These are phyloP conservation scores for Xylaria palmicola DNA, from an alignment of 495 filamentous ascomycete species.

Conservation along the genomic window DNA sequence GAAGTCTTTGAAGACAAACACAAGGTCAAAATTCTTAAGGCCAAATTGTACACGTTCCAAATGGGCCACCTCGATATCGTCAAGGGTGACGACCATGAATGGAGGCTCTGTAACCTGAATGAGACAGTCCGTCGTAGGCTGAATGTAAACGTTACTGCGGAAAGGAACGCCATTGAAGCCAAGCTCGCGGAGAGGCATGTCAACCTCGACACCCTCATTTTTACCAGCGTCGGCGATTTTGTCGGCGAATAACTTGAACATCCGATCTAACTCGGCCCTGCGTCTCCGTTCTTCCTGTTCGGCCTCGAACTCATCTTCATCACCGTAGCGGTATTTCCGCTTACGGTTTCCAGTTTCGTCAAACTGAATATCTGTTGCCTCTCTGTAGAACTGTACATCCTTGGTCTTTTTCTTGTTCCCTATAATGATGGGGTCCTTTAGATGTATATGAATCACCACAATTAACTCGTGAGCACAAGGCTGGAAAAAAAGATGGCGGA, in stretches of 20 bases:
- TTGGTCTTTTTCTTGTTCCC: constrained; percentile 96
- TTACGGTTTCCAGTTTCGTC: constrained; percentile 98
- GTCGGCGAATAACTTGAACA: constrained; percentile 96
- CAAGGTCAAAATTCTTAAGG: constrained; percentile 98
- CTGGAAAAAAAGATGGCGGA: constrained; percentile 98
- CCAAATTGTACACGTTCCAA: constrained; percentile 97
- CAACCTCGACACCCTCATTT: constrained; percentile 79
- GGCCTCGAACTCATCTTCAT: constrained; percentile 98
- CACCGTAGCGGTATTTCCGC: constrained; percentile 96
- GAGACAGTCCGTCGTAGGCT: constrained; percentile 96
- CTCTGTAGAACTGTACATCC: constrained; percentile 97
- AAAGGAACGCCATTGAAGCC: constrained; percentile 96
- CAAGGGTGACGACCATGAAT: constrained; percentile 90
- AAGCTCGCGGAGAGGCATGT: constrained; percentile 94
- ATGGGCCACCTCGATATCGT: constrained; percentile 95
- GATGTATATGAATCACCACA: constrained; percentile 95
- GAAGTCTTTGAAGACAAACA: constrained; percentile 97
- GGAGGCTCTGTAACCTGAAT: constrained; percentile 96
- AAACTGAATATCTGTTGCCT: constrained; percentile 97
- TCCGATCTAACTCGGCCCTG: constrained; percentile 84
- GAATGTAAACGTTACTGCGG: constrained; percentile 89
- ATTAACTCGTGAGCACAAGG: constrained; percentile 94
- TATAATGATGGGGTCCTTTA: constrained; percentile 97
- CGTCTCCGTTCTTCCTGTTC: constrained; percentile 96
- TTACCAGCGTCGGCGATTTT: constrained; percentile 93